phyloP scores from a whole-genome alignment of 306 rosid genomes.

The Gleditsia sinensis region DNA sequence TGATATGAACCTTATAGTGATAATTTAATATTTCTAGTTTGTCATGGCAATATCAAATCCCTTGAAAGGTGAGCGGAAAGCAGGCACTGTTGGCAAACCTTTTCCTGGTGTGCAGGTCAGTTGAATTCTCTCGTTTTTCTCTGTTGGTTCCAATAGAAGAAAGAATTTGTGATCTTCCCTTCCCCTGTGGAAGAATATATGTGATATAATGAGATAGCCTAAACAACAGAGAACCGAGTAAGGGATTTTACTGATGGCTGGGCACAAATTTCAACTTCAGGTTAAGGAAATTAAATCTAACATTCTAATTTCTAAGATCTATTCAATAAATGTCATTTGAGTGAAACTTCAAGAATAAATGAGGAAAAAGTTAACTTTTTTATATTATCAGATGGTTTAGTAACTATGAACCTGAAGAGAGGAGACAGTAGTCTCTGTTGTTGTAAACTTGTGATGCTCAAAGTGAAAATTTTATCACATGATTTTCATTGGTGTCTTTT shows the following conservation, averaged over 20 bases:
- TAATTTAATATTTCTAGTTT: constrained; percentile 60
- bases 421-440: neutral
- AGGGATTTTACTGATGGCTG: constrained; percentile 10
- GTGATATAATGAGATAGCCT: constrained; percentile 18
- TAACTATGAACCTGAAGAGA: neutral
- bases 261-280: constrained; percentile 20
- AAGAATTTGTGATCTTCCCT: constrained; percentile 22
- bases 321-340: neutral
- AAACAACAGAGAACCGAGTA: constrained; percentile 9
- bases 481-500: constrained; percentile 21
- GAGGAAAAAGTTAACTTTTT: constrained; percentile 9
- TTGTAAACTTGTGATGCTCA: neutral
- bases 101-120: constrained; percentile 90
- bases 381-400: neutral
- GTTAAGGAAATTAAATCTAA: constrained; percentile 14
- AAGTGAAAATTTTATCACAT: constrained; percentile 16
- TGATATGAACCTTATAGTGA: constrained; percentile 21
- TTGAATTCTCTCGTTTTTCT: constrained; percentile 17
- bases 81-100: constrained; percentile 94
- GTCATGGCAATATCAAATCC: constrained; percentile 98
- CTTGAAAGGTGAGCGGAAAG: constrained; percentile 78
- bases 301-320: constrained; percentile 17
- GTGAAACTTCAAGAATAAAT: constrained; percentile 21
- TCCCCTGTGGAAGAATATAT: constrained; percentile 13
- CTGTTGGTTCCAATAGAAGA: constrained; percentile 13